Percentiles rank a stretch among this genome's conserved stretches.
Evolutionary conservation across 2,329 filamentous ascomycete genomes (phyloP).

Genomic region (Onygenales sp.): DNA sequence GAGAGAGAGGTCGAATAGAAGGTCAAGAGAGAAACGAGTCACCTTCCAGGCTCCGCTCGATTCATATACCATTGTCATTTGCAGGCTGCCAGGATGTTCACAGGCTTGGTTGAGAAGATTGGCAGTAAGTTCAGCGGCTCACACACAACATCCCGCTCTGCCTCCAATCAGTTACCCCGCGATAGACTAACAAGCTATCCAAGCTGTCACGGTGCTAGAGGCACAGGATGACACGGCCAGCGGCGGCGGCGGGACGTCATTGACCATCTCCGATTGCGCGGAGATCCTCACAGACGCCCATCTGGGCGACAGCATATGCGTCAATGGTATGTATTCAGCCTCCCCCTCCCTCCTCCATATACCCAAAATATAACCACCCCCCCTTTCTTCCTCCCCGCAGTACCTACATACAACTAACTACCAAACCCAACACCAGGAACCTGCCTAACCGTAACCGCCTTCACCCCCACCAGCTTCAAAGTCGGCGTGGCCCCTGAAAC

Average conservation of each 20-base stretch:
- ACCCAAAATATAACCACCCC: not conserved
- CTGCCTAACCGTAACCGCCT: constrained; percentile 83
- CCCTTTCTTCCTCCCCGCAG: not conserved
- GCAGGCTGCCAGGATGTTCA: constrained; percentile 62
- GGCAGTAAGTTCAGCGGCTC: constrained; percentile 57
- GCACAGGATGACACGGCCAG: constrained; percentile 62
- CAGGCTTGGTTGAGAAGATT: constrained; percentile 84
- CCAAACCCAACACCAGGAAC: constrained; percentile 42
- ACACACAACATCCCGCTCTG: not conserved
- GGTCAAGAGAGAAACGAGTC: not conserved
- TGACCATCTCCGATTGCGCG: constrained; percentile 70
- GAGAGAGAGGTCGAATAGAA: not conserved
- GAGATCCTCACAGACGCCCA: constrained; percentile 74
- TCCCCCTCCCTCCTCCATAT: not conserved
- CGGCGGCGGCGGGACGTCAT: constrained; percentile 71
- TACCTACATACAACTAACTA: not conserved
- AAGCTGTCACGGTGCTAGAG: constrained; percentile 70
- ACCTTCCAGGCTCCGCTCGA: not conserved
- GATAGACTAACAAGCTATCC: constrained; percentile 4
- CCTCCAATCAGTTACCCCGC: constrained; percentile 4
- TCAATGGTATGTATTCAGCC: constrained; percentile 58
- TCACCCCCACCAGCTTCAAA: constrained; percentile 60
- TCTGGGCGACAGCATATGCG: constrained; percentile 83
- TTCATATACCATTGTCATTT: not conserved
- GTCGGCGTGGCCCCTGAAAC: constrained; percentile 94